These are phyloP conservation scores for Homolaphlyctis polyrhiza DNA, from an alignment of 371 early-diverging fungal species.

Conservation along the genomic window DNA sequence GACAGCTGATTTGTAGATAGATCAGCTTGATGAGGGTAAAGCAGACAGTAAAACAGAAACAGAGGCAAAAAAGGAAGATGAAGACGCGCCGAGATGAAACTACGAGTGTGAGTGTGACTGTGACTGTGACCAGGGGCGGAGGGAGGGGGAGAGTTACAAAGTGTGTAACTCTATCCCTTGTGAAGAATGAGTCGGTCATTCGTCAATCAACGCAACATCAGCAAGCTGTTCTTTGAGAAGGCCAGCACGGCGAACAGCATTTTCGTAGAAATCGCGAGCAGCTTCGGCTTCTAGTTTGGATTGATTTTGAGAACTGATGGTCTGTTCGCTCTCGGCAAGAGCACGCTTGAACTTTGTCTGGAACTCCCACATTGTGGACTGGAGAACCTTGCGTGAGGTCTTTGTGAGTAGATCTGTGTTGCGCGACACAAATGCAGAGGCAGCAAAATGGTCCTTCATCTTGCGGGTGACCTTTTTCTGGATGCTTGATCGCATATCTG, in stretches of 20 bases:
- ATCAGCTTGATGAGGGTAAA: too few species aligned
- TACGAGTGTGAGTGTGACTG: too few species aligned
- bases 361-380: constrained; percentile 80
- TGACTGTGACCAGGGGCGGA: too few species aligned
- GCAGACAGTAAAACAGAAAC: too few species aligned
- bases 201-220: neutral
- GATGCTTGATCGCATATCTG: constrained; percentile 78
- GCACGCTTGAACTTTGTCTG: constrained; percentile 70
- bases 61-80: too few species aligned
- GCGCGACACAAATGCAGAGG: constrained; percentile 58
- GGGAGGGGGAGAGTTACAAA: too few species aligned
- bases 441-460: constrained; percentile 62
- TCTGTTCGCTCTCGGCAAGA: constrained; percentile 22
- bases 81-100: too few species aligned
- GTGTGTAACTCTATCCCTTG: too few species aligned
- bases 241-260: neutral
- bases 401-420: constrained; percentile 69
- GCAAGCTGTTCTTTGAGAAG: neutral
- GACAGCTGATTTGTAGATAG: too few species aligned
- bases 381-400: constrained; percentile 68
- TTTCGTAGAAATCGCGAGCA: neutral
- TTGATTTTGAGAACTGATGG: neutral
- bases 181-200: too few species aligned
- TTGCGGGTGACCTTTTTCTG: constrained; percentile 75
- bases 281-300: neutral